These are phyloP conservation scores for Talaromyces wortmannii DNA, from an alignment of 495 filamentous ascomycete genomes.

Conservation along the genomic window DNA sequence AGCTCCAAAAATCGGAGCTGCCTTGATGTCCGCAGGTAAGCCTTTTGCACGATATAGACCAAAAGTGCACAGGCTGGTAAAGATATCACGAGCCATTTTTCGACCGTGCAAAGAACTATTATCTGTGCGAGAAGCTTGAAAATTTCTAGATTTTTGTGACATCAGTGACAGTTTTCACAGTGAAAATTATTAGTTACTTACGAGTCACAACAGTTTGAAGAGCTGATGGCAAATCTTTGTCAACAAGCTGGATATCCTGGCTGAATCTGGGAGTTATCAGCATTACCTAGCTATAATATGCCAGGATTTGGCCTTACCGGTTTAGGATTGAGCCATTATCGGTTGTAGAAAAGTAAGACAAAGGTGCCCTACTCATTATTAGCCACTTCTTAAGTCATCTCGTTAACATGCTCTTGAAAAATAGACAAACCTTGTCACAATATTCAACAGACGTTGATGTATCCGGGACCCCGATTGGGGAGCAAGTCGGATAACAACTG, in stretches of 20 bases:
- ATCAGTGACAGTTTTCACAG: neutral
- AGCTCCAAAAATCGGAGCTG: conserved; percentile 17
- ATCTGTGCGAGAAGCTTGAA: conserved; percentile 19
- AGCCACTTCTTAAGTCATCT: neutral
- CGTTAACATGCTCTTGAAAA: neutral
- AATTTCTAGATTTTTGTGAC: conserved; percentile 4
- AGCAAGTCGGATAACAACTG: conserved; percentile 14
- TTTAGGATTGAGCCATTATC: conserved; percentile 34
- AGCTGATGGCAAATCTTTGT: conserved; percentile 22
- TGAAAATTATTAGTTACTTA: conserved; percentile 5
- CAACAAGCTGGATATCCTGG: conserved; percentile 36
- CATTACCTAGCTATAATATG: neutral
- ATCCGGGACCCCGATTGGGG: neutral
- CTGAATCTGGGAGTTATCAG: conserved; percentile 21
- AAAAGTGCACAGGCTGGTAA: conserved; percentile 5
- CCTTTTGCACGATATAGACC: conserved; percentile 10
- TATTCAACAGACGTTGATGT: conserved; percentile 1
- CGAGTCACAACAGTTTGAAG: conserved; percentile 11
- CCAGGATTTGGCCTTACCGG: conserved; percentile 8
- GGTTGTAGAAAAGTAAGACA: conserved; percentile 31
- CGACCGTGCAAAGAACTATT: conserved; percentile 18
- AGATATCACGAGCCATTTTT: conserved; percentile 3
- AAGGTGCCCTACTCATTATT: conserved; percentile 12
- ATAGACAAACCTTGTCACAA: neutral
- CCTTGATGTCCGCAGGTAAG: conserved; percentile 12